Evolutionary conservation across 495 filamentous ascomycete species (phyloP).

Genomic region (Xylaria telfairii): DNA sequence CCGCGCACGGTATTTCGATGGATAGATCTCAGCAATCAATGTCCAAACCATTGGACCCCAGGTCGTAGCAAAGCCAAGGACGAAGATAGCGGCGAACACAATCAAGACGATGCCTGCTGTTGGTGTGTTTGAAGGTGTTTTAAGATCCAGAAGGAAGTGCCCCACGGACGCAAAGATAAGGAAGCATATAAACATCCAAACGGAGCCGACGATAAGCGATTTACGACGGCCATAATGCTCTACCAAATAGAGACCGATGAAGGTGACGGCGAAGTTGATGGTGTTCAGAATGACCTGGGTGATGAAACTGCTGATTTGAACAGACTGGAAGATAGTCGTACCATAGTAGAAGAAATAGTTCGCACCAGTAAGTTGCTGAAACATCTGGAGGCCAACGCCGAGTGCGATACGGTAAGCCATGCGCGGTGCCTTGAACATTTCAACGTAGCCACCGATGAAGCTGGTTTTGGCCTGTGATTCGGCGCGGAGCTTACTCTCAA

Average conservation of each 20-base stretch:
- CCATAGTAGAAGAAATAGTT: conserved; percentile 89
- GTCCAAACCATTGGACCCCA: conserved; percentile 86
- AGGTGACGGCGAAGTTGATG: conserved; percentile 76
- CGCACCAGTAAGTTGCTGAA: conserved; percentile 74
- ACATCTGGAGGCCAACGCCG: conserved; percentile 69
- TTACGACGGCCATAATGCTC: conserved; percentile 73
- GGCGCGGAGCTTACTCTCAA: conserved; percentile 19
- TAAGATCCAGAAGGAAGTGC: conserved; percentile 54
- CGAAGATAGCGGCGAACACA: conserved; percentile 76
- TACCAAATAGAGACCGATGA: conserved; percentile 75
- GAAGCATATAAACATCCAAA: conserved; percentile 75
- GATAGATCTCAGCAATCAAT: conserved; percentile 77
- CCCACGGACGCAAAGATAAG: conserved; percentile 77
- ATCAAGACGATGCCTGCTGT: conserved; percentile 71
- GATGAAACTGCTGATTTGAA: conserved; percentile 71
- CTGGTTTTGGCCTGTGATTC: conserved; percentile 12
- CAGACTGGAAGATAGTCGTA: conserved; percentile 71
- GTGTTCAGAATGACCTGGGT: conserved; percentile 76
- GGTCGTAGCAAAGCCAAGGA: conserved; percentile 64
- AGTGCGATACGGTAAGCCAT: conserved; percentile 73
- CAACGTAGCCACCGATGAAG: conserved; percentile 21
- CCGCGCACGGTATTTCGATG: conserved; percentile 70
- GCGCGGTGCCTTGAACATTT: conserved; percentile 51
- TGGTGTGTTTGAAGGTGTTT: conserved; percentile 52
- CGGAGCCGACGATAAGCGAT: conserved; percentile 67